A percentile compares a stretch with the other conserved stretches of the same genome.
These are phyloP conservation scores for Copromyces sp. DNA, from an alignment of 495 filamentous ascomycete species.

Conservation along the genomic window DNA sequence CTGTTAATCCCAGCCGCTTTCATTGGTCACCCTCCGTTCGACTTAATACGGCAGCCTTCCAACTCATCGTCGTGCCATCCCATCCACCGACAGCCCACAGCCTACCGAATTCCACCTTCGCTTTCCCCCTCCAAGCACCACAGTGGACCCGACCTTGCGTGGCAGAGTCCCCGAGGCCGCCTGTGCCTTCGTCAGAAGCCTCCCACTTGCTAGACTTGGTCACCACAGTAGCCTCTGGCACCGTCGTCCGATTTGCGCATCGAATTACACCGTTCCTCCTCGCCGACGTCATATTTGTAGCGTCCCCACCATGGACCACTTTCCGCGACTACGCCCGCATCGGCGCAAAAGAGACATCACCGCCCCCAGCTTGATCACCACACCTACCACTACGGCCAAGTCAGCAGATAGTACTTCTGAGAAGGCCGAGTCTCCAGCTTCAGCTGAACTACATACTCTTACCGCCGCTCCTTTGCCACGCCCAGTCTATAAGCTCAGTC, in stretches of 20 bases:
- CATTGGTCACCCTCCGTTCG: neutral
- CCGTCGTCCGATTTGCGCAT: neutral
- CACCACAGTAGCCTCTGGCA: neutral
- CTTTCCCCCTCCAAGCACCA: neutral
- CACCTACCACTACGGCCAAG: constrained; percentile 1
- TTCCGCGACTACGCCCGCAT: constrained; percentile 16
- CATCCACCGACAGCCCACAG: neutral
- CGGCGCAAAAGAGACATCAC: constrained; percentile 18
- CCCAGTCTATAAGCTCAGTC: constrained; percentile 19
- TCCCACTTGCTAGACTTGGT: neutral
- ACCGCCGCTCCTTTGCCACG: constrained; percentile 4
- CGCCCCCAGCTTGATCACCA: constrained; percentile 11
- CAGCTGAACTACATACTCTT: neutral
- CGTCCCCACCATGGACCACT: constrained; percentile 12
- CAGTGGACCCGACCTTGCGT: neutral
- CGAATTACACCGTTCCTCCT: neutral
- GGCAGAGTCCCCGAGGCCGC: neutral
- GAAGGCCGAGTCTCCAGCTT: constrained; percentile 14
- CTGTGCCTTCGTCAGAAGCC: neutral
- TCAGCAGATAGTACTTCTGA: neutral
- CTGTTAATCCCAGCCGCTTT: neutral
- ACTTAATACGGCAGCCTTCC: neutral
- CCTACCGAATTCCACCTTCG: neutral
- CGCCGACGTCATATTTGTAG: neutral
- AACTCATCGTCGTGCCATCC: neutral